Evolutionary conservation across 345 rosid species (phyloP), one percentile per base, ranked within the genome.

Genomic region (Ceriops zippeliana): DNA sequence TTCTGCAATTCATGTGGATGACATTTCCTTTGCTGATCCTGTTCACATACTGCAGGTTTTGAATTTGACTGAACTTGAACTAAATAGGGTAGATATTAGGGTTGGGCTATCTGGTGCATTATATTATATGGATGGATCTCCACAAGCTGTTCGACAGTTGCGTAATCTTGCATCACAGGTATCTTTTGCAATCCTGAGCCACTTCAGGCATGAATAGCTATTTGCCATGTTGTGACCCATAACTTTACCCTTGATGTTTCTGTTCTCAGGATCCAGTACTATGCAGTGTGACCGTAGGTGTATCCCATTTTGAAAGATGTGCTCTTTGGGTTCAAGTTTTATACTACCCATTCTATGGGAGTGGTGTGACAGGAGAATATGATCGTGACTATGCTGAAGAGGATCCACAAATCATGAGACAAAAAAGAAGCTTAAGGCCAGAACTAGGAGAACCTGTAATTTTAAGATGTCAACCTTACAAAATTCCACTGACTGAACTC

Each of bases 381-480:
- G 92, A 93, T 21, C 91, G 91, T 69, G 96, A 88, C 76, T 91
- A 93, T 75, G 63, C 87, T 66, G 97, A 89, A 72, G 98, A 89
- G 79, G 97, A 93, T 78, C 89, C 91, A 27, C 96, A 93, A 77
- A 82, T 85, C 34, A 68, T 86, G 70, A 88, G 85, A 76, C 99
- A 86, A 73, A 93, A 87, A 76, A 88, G 89, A 83, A 91, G 96
- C 69, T 77, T 84, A 53, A 83, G 86, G 71, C 86, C 97, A 26
- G 97, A 93, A 84, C 85, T 93, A 20, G 97, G 96, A 57, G 97
- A 95, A 77, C 96, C 97, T n/a, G 99, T 95, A 76, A 83, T 90
- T 76, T 82, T 91, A 81, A 86, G 97, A 81, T 89, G 99, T 69
- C 97, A 87, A 83, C 99, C 96, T 28, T 95, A 91, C 87, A 95